Percentiles rank a stretch among this genome's conserved stretches.
phyloP scores from a whole-genome alignment of 805 yeast species.

The Schwanniomyces polymorphus region DNA sequence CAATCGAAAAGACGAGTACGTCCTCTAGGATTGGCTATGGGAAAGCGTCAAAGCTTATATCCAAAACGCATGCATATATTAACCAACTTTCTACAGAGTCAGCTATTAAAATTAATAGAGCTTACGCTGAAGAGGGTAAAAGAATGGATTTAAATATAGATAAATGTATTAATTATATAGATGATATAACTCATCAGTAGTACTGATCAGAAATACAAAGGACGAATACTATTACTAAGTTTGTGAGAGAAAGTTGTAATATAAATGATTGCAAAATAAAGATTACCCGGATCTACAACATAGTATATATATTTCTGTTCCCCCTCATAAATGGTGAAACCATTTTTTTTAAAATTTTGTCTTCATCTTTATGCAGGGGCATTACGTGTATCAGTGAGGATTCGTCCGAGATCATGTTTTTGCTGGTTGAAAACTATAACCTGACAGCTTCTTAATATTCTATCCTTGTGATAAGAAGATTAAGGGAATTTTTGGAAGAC shows the following conservation, averaged over 20 bases:
- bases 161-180: not conserved
- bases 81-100: not conserved
- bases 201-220: too few relatives aligned
- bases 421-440: conserved; percentile 99
- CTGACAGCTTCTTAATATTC: conserved; percentile 74
- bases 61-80: not conserved
- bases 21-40: not conserved
- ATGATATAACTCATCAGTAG: not conserved
- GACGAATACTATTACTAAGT: too few relatives aligned
- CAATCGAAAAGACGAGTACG: not conserved
- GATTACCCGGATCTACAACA: conserved; percentile 5
- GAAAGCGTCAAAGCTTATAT: not conserved
- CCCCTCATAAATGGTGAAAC: conserved; percentile 3
- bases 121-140: not conserved
- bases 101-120: not conserved
- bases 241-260: too few relatives aligned
- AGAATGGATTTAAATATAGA: not conserved
- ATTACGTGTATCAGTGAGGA: conserved; percentile 99
- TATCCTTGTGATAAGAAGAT: conserved; percentile 48
- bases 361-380: conserved; percentile 99
- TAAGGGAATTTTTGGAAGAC: conserved; percentile 77
- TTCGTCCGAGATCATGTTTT: conserved; percentile 99
- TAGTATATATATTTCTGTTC: conserved; percentile 11
- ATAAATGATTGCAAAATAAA: not conserved
- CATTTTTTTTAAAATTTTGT: conserved; percentile 10